Base-by-base conservation (phyloP, 2,329 filamentous ascomycete genomes). In the Alternaria burnsii region DNA sequence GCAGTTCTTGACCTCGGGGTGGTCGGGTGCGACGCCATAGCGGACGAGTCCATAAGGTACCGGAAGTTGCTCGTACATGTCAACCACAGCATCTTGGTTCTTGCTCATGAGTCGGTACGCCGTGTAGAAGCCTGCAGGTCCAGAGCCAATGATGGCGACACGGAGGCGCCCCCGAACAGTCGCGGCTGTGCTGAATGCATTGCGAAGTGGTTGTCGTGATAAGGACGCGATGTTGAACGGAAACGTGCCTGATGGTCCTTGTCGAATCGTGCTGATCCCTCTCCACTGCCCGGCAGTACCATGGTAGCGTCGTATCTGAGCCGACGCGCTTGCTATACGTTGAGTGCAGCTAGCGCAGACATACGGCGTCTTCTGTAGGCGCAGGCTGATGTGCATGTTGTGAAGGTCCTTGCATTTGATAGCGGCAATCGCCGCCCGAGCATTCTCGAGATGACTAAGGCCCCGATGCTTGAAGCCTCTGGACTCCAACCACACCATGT, bases 1-100 rank as follows among this genome's bases (percentile, higher is more conserved):
- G 76, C 94, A 98, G 76, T 97, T 98, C 93, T 99, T 99, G 68
- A 99, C 95, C 81, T 99, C 94, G 0, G 95, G 94, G 80, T 99
- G 95, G 77, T 99, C 95, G 5, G 95, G 95, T n/a, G 95, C 96
- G 59, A 99, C 95, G 9, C 95, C 95, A 74, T 95, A 97, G 56
- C 95, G 86, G 51, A 97, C 94, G 56, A 99, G 85, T 1, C 95
- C 95, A 75, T 92, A 99, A 0, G 95, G 95, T 4, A 97, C 93
- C 0, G 95, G 95, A 40, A 98, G 82, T 28, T 92, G 88, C 80
- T 99, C 95, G 75, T 97, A 99, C 94, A 99, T 98, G 79, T 98
- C 94, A 22, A 99, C 86, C 52, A 87, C 85, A 0, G 90, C 89
- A 74, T 89, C 83, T 22, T 88, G 84, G 38, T 95, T 84, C 71